Conservation (phyloP, 148 eudicot genomes). For the Arbutus unedo region DNA sequence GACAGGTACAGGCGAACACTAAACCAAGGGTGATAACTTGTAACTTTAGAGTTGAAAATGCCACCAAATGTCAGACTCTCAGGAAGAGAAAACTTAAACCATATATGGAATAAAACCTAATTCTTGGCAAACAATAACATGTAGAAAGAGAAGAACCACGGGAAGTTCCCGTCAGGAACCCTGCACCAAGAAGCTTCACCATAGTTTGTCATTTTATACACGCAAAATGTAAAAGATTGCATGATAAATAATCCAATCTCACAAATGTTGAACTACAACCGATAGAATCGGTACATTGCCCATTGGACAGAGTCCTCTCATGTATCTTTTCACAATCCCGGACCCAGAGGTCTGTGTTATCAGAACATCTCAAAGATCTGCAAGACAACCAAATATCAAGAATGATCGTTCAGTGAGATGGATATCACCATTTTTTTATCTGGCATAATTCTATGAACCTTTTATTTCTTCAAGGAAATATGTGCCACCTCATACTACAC, state of each 20-base stretch:
- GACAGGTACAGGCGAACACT: background rate
- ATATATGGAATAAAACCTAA: background rate
- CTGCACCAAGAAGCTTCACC: background rate
- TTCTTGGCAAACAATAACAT: background rate
- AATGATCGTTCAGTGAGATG: background rate
- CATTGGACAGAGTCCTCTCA: background rate
- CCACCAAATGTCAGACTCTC: background rate
- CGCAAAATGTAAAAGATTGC: background rate
- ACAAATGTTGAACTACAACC: conserved; percentile 17
- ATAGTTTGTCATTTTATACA: background rate
- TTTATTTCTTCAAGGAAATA: background rate
- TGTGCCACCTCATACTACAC: too few species aligned
- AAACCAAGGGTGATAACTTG: background rate
- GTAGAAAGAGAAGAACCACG: background rate
- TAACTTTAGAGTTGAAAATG: background rate
- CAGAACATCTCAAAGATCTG: conserved; percentile 74
- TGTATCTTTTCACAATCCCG: background rate
- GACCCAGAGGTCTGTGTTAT: conserved; percentile 2
- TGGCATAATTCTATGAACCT: background rate
- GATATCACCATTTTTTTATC: background rate
- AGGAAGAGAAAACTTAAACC: background rate
- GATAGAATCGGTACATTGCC: conserved; percentile 12
- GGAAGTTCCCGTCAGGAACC: background rate
- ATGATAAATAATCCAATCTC: background rate
- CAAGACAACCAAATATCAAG: conserved; percentile 15